Evolutionary conservation across 2,329 filamentous ascomycete species (phyloP), one percentile per base, ranked within the genome.

Genomic region (Coniochaeta prunicola): DNA sequence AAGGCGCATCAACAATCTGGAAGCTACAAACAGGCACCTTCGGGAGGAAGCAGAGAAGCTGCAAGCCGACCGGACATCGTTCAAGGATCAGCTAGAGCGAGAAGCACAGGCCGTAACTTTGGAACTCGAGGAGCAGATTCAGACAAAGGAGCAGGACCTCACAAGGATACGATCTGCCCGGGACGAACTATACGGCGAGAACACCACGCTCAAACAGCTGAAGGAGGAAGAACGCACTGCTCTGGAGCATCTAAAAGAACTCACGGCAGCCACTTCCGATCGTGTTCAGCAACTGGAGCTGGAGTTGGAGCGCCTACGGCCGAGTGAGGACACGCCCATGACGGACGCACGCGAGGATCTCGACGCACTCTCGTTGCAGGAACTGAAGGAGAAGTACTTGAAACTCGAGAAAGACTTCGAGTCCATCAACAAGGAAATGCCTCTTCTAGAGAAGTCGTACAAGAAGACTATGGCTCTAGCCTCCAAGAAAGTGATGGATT

Each of bases 401-500:
- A 89, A 87, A 64, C 75, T 97, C 55, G 86, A 92, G 67, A 86
- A 84, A 64, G 90, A 96, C 69, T 93, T 92, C 69, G 80, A 87
- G 48, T 85, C 94, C 57, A 88, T 99, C 63, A 92, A 91, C 67
- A 87, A 88, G 63, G 94, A 99, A 73, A 74, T 99, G 58, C 88
- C 91, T 2, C 90, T 91, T 0, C 91, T 99, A 78, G 92, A 96
- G 70, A 87, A 86, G 57, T 93, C 93, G 0, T 97, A 92, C 78
- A 96, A 90, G 73, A 93, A 92, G 72, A 90, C 92, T 57, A 91
- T 92, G 69, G 86, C 86, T 24, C 74, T 96, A 59, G 92, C 92
- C 8, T 87, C 88, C 57, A 93, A 91, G 76, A 97, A 96, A 73
- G 86, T 96, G 34, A 82, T 88, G 66, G 92, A 96, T 62, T 85